phyloP scores from a whole-genome alignment of 2,329 filamentous ascomycete species.

The Sodiomyces alkalinus region DNA sequence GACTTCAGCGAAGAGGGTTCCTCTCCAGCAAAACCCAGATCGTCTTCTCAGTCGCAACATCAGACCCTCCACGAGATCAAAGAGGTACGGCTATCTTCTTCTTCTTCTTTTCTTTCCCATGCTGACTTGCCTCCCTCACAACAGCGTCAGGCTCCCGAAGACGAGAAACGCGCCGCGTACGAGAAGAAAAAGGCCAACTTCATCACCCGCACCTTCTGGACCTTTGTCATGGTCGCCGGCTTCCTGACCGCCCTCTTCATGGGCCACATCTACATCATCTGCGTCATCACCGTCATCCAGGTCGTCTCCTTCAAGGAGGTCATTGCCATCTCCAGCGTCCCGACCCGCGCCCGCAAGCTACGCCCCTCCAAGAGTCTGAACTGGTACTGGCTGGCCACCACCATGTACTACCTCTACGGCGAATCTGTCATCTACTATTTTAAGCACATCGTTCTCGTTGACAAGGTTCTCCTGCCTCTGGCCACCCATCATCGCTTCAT shows the following conservation, averaged over 20 bases:
- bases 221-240: constrained; percentile 84
- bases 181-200: constrained; percentile 99
- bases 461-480: constrained; percentile 81
- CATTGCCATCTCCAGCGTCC: constrained; percentile 91
- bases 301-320: constrained; percentile 99
- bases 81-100: constrained; percentile 15
- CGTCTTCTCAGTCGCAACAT: no score
- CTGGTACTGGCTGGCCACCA: constrained; percentile 98
- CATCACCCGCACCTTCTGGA: constrained; percentile 94
- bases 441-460: constrained; percentile 93
- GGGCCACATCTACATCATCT: constrained; percentile 94
- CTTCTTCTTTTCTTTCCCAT: constrained; percentile 1
- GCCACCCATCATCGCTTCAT: constrained; percentile 98
- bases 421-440: constrained; percentile 99
- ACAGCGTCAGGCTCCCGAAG: constrained; percentile 24
- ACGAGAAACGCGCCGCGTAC: constrained; percentile 49
- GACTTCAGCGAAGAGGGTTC: constrained; percentile 49
- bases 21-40: constrained; percentile 2
- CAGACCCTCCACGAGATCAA: constrained; percentile 19
- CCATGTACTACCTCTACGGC: constrained; percentile 98
- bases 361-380: constrained; percentile 92
- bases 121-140: constrained; percentile 10
- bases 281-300: constrained; percentile 82
- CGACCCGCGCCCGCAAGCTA: constrained; percentile 77
- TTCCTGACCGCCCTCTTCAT: constrained; percentile 92